phyloP scores from a whole-genome alignment of 148 eudicot species.

The Vaccinium myrtillus region DNA sequence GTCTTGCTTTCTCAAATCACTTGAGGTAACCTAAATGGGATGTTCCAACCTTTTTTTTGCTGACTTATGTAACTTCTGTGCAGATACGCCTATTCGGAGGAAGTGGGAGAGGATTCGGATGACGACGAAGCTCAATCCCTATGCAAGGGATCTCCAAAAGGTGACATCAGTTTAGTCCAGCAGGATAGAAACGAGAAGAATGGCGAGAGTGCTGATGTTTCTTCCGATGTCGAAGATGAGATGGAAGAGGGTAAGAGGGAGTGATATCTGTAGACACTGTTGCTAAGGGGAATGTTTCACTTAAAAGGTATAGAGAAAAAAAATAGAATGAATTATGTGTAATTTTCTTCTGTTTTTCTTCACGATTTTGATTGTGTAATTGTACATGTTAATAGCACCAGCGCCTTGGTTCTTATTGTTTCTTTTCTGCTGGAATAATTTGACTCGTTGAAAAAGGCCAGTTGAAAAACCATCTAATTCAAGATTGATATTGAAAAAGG shows the following conservation, averaged over 20 bases:
- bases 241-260: constrained; percentile 58
- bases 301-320: not conserved
- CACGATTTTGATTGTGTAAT: not conserved
- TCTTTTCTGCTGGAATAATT: not conserved
- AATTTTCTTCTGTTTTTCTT: not conserved
- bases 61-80: constrained; percentile 10
- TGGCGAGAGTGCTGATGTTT: constrained; percentile 28
- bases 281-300: not conserved
- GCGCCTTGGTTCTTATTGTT: not conserved
- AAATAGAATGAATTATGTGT: not conserved
- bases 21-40: not conserved
- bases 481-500: not conserved
- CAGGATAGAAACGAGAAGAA: constrained; percentile 44
- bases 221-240: constrained; percentile 60
- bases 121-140: constrained; percentile 85
- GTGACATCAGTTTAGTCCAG: constrained; percentile 69
- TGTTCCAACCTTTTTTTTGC: not conserved
- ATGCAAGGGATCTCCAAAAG: constrained; percentile 49
- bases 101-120: constrained; percentile 54
- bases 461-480: not conserved
- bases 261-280: constrained; percentile 20
- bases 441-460: not conserved
- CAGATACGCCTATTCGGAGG: constrained; percentile 85
- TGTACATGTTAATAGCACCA: not conserved
- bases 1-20: not conserved